Conservation (phyloP, 345 rosid species). For the Aquilaria sinensis region DNA sequence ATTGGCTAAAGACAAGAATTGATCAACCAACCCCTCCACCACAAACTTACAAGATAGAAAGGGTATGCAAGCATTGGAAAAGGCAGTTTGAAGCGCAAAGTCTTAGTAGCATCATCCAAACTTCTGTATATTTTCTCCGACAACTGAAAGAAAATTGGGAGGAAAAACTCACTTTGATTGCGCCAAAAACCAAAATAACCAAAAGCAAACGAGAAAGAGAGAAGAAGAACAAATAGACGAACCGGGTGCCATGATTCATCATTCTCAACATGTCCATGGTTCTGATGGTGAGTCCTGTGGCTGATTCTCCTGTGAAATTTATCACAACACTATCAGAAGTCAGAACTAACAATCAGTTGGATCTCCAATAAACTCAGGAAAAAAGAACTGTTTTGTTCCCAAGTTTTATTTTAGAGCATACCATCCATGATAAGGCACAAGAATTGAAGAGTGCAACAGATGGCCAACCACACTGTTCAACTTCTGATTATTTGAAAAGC, state of each 20-base stretch:
- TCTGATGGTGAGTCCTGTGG: conserved; percentile 94
- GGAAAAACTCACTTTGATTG: background rate
- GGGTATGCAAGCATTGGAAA: conserved; percentile 90
- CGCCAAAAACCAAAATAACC: background rate
- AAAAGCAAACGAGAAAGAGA: background rate
- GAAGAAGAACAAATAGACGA: conserved; percentile 12
- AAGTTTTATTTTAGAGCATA: conserved; percentile 7
- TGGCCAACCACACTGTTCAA: conserved; percentile 81
- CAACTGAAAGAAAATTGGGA: conserved; percentile 34
- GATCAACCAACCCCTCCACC: conserved; percentile 5
- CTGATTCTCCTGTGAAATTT: conserved; percentile 70
- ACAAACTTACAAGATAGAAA: conserved; percentile 67
- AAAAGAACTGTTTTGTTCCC: background rate
- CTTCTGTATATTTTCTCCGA: conserved; percentile 63
- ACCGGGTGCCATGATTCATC: conserved; percentile 98
- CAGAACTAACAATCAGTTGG: background rate
- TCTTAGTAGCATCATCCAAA: conserved; percentile 39
- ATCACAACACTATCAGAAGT: conserved; percentile 6
- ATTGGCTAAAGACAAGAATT: background rate
- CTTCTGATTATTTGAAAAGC: conserved; percentile 70
- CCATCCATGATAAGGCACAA: conserved; percentile 99
- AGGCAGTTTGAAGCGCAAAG: conserved; percentile 69
- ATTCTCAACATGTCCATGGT: conserved; percentile 92
- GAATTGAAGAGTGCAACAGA: conserved; percentile 78
- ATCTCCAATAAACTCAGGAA: background rate